These are phyloP conservation scores for Anisogramma anomala DNA, from an alignment of 2,329 filamentous ascomycete genomes.

Conservation along the genomic window DNA sequence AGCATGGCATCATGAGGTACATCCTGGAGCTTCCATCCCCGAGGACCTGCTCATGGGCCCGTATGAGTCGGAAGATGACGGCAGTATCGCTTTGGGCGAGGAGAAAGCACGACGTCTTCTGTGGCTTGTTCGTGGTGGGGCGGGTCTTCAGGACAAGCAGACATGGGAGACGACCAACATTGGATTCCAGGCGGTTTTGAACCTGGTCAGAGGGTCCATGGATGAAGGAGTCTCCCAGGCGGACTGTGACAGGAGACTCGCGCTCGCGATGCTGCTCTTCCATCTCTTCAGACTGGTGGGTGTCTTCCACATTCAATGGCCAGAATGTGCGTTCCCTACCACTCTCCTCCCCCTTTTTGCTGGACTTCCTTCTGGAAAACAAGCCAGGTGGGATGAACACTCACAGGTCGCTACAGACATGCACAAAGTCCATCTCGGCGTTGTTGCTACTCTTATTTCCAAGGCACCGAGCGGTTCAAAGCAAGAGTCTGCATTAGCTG, in stretches of 20 bases:
- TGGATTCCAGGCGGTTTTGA: slow-evolving; percentile 8
- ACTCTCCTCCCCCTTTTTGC: no score
- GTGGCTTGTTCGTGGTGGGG: slow-evolving; percentile 21
- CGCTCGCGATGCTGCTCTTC: slow-evolving; percentile 5
- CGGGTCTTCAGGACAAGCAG: slow-evolving; percentile 15
- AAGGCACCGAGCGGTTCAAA: neutral
- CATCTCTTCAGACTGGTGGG: slow-evolving; percentile 7
- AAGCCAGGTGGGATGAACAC: no score
- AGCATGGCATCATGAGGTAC: slow-evolving; percentile 17
- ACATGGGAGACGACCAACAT: slow-evolving; percentile 20
- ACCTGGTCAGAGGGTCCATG: slow-evolving; percentile 5
- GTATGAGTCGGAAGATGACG: slow-evolving; percentile 10
- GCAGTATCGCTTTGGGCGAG: slow-evolving; percentile 5
- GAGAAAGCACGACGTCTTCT: slow-evolving; percentile 18
- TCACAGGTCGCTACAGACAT: neutral
- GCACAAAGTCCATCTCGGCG: neutral
- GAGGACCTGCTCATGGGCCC: slow-evolving; percentile 19
- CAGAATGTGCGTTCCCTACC: slow-evolving; percentile 1
- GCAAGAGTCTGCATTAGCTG: slow-evolving; percentile 1
- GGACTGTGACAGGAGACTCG: neutral
- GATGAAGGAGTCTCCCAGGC: neutral
- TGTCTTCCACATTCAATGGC: slow-evolving; percentile 10
- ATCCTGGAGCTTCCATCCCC: slow-evolving; percentile 19
- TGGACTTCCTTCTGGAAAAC: neutral
- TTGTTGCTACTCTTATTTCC: slow-evolving; percentile 2